Percentiles rank a stretch among this genome's conserved stretches.
These are phyloP conservation scores for Rhizopogon salebrosus DNA, from an alignment of 768 basidiomycete genomes.

Conservation along the genomic window DNA sequence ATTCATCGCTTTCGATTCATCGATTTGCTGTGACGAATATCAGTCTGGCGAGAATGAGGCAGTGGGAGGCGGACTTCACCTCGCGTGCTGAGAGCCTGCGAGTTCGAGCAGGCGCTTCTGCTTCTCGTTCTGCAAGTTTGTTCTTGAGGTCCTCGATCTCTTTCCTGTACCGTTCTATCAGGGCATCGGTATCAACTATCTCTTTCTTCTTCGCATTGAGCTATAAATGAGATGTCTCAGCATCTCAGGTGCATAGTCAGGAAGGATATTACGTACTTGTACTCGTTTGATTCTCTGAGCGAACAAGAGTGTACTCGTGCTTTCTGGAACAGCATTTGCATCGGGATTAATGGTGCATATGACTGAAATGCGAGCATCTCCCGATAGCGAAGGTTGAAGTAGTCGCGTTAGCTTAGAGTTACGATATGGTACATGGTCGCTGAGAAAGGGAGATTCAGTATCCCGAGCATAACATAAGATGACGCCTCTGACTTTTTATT, in stretches of 20 bases:
- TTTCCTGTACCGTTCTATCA: constrained; percentile 90
- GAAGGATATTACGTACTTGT: constrained; percentile 36
- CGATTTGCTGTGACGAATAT: constrained; percentile 54
- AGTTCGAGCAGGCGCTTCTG: constrained; percentile 46
- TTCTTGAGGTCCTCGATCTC: constrained; percentile 88
- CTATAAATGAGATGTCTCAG: neutral
- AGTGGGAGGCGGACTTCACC: constrained; percentile 18
- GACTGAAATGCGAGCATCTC: constrained; percentile 93
- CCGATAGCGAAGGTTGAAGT: constrained; percentile 90
- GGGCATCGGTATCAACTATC: constrained; percentile 86
- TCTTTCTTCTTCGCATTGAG: constrained; percentile 90
- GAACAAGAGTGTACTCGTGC: constrained; percentile 84
- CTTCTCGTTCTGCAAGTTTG: constrained; percentile 65
- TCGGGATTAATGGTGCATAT: constrained; percentile 96
- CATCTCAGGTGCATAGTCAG: neutral
- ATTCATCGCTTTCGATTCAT: constrained; percentile 80
- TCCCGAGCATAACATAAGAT: neutral
- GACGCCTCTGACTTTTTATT: constrained; percentile 50
- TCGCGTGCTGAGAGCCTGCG: constrained; percentile 42
- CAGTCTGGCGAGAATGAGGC: neutral
- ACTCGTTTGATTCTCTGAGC: constrained; percentile 91
- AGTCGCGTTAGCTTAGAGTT: constrained; percentile 94
- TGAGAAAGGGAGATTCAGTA: constrained; percentile 17
- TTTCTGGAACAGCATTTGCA: constrained; percentile 70
- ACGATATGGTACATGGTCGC: constrained; percentile 90